Conservation (phyloP, 2,329 filamentous ascomycete species). For the Hansfordia pulvinata region DNA sequence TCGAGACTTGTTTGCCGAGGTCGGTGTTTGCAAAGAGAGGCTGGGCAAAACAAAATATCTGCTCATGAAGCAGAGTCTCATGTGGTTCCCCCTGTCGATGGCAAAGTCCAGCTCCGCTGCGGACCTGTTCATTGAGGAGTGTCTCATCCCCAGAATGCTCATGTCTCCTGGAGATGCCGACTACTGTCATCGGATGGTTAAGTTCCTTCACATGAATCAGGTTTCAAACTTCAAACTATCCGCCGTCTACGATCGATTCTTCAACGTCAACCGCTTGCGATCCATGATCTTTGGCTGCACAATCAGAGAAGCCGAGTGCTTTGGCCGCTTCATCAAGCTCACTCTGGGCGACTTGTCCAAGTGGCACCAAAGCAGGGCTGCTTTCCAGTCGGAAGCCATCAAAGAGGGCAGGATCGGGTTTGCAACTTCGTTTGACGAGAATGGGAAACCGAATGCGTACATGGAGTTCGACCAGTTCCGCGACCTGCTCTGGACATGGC, state of each 20-base stretch:
- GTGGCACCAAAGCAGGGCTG: conserved; percentile 69
- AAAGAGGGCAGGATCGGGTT: conserved; percentile 56
- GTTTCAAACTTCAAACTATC: conserved; percentile 79
- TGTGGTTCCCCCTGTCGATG: conserved; percentile 60
- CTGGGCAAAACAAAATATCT: conserved; percentile 55
- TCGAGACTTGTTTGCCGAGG: conserved; percentile 59
- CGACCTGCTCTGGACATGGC: conserved; percentile 79
- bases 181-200: conserved; percentile 76
- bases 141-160: conserved; percentile 76
- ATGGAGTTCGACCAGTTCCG: conserved; percentile 80
- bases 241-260: conserved; percentile 70
- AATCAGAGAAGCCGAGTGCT: conserved; percentile 77
- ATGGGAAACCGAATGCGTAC: conserved; percentile 56
- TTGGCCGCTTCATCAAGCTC: conserved; percentile 83
- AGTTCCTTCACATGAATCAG: conserved; percentile 72
- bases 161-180: conserved; percentile 80
- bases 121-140: conserved; percentile 73
- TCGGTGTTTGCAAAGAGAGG: conserved; percentile 53
- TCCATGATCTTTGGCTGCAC: conserved; percentile 81
- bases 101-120: conserved; percentile 55
- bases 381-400: conserved; percentile 74
- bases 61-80: conserved; percentile 53
- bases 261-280: conserved; percentile 68
- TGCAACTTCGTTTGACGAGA: conserved; percentile 55
- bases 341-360: conserved; percentile 64